Base-by-base conservation (phyloP, 2,329 filamentous ascomycete genomes). In the Monilinia laxa region DNA sequence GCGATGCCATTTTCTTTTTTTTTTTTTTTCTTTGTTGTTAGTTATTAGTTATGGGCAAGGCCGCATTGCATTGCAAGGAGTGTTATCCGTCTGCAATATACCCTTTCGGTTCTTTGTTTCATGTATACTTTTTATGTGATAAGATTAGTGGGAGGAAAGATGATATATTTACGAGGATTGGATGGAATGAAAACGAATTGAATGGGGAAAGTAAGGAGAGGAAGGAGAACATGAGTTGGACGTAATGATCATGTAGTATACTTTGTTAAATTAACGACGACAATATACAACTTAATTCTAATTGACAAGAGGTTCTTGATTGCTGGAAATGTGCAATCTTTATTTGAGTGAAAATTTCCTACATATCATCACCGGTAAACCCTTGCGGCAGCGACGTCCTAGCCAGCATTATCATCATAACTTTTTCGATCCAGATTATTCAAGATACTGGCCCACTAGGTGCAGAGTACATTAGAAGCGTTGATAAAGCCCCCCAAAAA, bases 181-280 rank as follows among this genome's bases (percentile, higher is more conserved):
- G 28, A 62, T 52, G 45, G 40, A 20, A 38, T 40, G 31, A 12
- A 38, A 40, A 16, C 38, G 31, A 28, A 35, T 25, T 62, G 14
- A 20, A 60, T 51, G 12, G 45, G 45, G 42, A 9, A 54, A 28
- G 20, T 20, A 28, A 35, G 45, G 45, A 18, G 20, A 40, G 28
- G 28, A 38, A 2, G 81, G 0, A 7, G 20, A 25, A 25, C 28
- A 62, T 51, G 58, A 40, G n/a, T 40, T 18, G 38, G 31, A 51
- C 12, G n/a, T 51, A 51, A 62, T 62, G 58, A 62, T 52, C 14
- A 51, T 51, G 45, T 62, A 62, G n/a, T 51, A 62, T 40, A 62
- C n/a, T 62, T 62, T 51, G n/a, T 20, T 31, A 51, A 25, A 62
- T 40, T 51, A 51, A 62, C 25, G 45, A 62, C 51, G 14, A 31